Conservation (phyloP, 2,329 filamentous ascomycete genomes). For the Exophiala sideris region DNA sequence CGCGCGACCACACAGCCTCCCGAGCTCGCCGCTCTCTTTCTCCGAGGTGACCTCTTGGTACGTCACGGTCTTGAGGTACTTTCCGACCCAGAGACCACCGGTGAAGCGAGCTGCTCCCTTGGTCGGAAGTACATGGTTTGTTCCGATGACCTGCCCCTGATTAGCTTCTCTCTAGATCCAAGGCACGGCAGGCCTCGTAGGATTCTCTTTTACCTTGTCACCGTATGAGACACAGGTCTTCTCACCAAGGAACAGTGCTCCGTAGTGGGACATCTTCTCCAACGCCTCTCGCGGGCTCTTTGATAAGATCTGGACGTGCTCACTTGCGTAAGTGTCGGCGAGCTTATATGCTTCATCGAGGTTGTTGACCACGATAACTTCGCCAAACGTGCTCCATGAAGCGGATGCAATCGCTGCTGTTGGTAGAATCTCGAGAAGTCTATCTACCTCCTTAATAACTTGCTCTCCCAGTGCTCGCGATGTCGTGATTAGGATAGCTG, state of each 20-base stretch:
- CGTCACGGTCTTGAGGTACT: conserved; percentile 51
- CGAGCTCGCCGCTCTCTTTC: conserved; percentile 48
- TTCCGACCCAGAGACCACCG: conserved; percentile 54
- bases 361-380: conserved; percentile 44
- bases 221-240: conserved; percentile 54
- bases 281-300: conserved; percentile 47
- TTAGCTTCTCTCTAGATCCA: neutral
- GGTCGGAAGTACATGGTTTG: conserved; percentile 55
- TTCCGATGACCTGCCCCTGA: conserved; percentile 47
- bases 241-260: conserved; percentile 50
- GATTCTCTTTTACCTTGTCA: conserved; percentile 44
- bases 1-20: conserved; percentile 48
- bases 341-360: conserved; percentile 44
- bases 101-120: conserved; percentile 49
- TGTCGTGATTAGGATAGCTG: conserved; percentile 50
- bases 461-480: conserved; percentile 39
- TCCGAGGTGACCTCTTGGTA: conserved; percentile 50
- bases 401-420: conserved; percentile 44
- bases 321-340: conserved; percentile 49
- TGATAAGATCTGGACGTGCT: conserved; percentile 54
- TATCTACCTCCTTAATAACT: conserved; percentile 38
- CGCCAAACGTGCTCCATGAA: conserved; percentile 48
- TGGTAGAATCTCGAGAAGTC: conserved; percentile 40
- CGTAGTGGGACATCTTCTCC: conserved; percentile 52
- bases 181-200: neutral